Conservation (phyloP, 495 filamentous ascomycete species). For the Hypoxylon fragiforme region DNA sequence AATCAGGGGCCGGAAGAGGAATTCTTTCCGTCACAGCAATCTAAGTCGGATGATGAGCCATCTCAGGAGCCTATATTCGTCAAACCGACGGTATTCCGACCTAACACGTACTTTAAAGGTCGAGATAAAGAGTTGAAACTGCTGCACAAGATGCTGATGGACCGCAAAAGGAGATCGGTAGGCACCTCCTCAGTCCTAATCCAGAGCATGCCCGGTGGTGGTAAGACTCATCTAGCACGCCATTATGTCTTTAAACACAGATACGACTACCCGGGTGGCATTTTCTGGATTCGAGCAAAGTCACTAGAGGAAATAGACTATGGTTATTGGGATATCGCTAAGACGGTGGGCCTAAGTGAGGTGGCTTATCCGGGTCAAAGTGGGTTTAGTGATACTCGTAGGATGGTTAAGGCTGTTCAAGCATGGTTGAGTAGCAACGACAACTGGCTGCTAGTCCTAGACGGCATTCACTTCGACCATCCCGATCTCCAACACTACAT, state of each 20-base stretch:
- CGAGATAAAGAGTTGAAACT: constrained; percentile 70
- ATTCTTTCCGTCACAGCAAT: constrained; percentile 35
- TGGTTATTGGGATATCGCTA: constrained; percentile 76
- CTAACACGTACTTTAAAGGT: constrained; percentile 75
- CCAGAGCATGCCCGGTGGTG: constrained; percentile 72
- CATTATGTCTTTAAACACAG: constrained; percentile 75
- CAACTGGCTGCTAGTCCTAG: constrained; percentile 76
- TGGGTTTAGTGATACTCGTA: constrained; percentile 50
- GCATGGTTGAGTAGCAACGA: constrained; percentile 71
- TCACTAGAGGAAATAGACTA: constrained; percentile 63
- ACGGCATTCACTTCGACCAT: constrained; percentile 72
- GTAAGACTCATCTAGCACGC: constrained; percentile 80
- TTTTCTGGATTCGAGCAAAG: constrained; percentile 81
- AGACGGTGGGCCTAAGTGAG: constrained; percentile 61
- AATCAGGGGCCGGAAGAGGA: constrained; percentile 35
- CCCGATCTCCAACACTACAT: constrained; percentile 66
- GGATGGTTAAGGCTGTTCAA: constrained; percentile 63
- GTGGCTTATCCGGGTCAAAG: constrained; percentile 37
- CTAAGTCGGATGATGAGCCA: constrained; percentile 33
- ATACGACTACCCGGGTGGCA: constrained; percentile 69
- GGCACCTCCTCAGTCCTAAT: constrained; percentile 72
- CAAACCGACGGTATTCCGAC: constrained; percentile 74
- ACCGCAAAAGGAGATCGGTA: constrained; percentile 61
- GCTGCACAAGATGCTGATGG: constrained; percentile 68
- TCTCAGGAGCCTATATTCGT: constrained; percentile 58